Conservation (phyloP, 2,329 filamentous ascomycete species). For the Penicillium sp. region DNA sequence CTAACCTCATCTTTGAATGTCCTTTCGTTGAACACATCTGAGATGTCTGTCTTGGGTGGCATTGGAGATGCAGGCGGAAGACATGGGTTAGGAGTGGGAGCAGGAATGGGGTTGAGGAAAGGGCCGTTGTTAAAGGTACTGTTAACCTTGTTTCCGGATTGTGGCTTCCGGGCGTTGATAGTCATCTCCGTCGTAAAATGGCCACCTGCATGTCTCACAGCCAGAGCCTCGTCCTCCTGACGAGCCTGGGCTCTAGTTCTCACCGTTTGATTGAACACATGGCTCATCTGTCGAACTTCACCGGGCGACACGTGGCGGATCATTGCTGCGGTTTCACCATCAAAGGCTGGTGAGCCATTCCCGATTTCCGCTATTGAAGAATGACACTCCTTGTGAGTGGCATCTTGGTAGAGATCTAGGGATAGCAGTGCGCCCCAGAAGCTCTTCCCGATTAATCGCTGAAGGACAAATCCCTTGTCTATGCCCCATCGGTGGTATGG, state of each 20-base stretch:
- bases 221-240: not conserved
- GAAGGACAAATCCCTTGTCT: conserved; percentile 3
- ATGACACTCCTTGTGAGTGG: not conserved
- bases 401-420: not conserved
- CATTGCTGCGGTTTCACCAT: conserved; percentile 6
- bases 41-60: not conserved
- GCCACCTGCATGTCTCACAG: not conserved
- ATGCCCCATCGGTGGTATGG: not conserved
- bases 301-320: not conserved
- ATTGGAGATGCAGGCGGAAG: not conserved
- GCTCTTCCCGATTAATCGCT: conserved; percentile 9
- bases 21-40: not conserved
- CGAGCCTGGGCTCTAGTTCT: not conserved
- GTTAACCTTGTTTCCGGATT: not conserved
- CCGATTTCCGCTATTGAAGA: conserved; percentile 11
- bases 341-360: conserved; percentile 9
- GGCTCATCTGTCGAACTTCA: not conserved
- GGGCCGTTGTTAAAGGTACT: not conserved
- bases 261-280: conserved; percentile 2
- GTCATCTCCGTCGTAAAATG: not conserved
- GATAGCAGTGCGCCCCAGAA: conserved; percentile 9
- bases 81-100: not conserved
- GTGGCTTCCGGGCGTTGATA: not conserved
- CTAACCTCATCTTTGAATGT: conserved; percentile 16
- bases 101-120: not conserved